Conservation (phyloP, 768 basidiomycete species). For the Austroboletus festivus region DNA sequence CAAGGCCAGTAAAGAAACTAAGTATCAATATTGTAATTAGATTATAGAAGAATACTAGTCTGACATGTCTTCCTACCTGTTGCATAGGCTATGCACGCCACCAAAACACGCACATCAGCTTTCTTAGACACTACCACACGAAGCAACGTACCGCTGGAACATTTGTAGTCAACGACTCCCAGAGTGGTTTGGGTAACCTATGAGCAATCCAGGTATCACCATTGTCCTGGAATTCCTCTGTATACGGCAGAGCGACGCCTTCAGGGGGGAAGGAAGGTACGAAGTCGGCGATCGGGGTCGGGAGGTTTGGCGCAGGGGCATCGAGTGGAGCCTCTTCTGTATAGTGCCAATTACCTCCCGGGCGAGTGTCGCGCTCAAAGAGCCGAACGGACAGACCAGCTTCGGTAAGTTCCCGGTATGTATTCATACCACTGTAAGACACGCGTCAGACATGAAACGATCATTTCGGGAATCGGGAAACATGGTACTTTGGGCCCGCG, state of each 20-base stretch:
- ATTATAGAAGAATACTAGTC: background rate
- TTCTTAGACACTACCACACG: too few relatives aligned
- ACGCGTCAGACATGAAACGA: too few relatives aligned
- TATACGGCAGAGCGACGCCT: too few relatives aligned
- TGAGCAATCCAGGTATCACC: background rate
- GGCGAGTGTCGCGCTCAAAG: slow-evolving; percentile 15
- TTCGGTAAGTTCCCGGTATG: slow-evolving; percentile 14
- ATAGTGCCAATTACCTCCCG: slow-evolving; percentile 15
- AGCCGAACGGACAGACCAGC: slow-evolving; percentile 15
- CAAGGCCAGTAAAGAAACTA: slow-evolving; percentile 6
- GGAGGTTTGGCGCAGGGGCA: slow-evolving; percentile 11
- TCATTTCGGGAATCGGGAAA: too few relatives aligned
- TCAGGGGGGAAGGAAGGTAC: too few relatives aligned
- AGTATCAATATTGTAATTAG: too few relatives aligned
- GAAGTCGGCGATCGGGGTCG: background rate
- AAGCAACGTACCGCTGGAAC: slow-evolving; percentile 1
- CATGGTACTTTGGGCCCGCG: too few relatives aligned
- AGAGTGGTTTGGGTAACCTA: slow-evolving; percentile 1
- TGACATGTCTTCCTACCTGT: background rate
- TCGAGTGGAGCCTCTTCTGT: slow-evolving; percentile 13
- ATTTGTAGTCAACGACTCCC: slow-evolving; percentile 6
- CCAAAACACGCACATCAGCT: too few relatives aligned
- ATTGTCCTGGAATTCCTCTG: too few relatives aligned
- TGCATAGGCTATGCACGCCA: background rate
- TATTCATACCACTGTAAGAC: slow-evolving; percentile 7